Conservation (phyloP, 2,329 filamentous ascomycete genomes). For the Epichloe brachyelytri region DNA sequence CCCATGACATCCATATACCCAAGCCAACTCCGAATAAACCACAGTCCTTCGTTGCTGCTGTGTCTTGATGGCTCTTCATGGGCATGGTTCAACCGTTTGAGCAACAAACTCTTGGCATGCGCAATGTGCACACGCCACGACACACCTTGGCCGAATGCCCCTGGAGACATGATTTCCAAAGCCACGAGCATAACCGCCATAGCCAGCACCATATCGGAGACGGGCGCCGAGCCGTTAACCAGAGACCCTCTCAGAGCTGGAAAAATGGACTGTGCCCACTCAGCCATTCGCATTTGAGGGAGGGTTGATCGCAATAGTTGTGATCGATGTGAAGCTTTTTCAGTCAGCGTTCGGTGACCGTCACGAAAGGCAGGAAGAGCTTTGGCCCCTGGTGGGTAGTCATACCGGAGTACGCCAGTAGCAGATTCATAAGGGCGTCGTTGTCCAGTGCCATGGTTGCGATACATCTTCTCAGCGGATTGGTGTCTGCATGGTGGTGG, state of each 20-base stretch:
- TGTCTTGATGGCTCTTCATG: background rate
- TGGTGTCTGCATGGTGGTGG: slow-evolving; percentile 38
- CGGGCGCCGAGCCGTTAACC: slow-evolving; percentile 43
- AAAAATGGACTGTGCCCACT: slow-evolving; percentile 70
- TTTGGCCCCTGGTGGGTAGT: background rate
- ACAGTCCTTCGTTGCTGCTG: slow-evolving; percentile 40
- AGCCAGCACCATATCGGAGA: slow-evolving; percentile 62
- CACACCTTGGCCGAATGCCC: slow-evolving; percentile 67
- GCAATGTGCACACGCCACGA: slow-evolving; percentile 71
- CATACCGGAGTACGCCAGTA: slow-evolving; percentile 59
- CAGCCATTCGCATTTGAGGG: slow-evolving; percentile 63
- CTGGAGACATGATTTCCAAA: slow-evolving; percentile 70
- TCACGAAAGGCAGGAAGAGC: background rate
- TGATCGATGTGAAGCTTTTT: slow-evolving; percentile 59
- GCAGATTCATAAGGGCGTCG: slow-evolving; percentile 59
- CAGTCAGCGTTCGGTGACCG: too few species aligned
- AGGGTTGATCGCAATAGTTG: slow-evolving; percentile 61
- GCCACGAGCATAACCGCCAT: slow-evolving; percentile 78
- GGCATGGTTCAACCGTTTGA: slow-evolving; percentile 31
- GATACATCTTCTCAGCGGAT: slow-evolving; percentile 37
- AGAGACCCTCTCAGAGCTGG: slow-evolving; percentile 58
- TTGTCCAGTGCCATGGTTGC: slow-evolving; percentile 53
- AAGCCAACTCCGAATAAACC: slow-evolving; percentile 72
- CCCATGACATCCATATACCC: slow-evolving; percentile 74
- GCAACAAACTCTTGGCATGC: slow-evolving; percentile 63